Base-by-base conservation (phyloP, 2,329 filamentous ascomycete species). In the Fusarium falciforme region DNA sequence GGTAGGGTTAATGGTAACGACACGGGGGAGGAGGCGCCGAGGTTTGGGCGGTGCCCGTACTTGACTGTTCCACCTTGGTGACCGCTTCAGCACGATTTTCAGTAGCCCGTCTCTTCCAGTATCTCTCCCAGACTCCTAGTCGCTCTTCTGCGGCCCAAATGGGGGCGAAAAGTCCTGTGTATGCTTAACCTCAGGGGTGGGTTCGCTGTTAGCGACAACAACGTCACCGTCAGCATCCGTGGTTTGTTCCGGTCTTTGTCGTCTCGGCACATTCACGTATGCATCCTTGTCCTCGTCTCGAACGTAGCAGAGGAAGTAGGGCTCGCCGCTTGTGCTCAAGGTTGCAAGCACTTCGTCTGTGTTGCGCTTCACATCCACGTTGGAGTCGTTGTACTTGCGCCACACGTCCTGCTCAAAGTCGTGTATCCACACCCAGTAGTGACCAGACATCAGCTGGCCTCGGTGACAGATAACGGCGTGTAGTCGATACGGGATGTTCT, bases 361-460 rank as follows among this genome's bases (percentile, higher is more conserved):
- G 77, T 93, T 89, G 29, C 91, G 88, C 67, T 88, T 86, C 72
- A 93, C 90, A 4, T 90, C 92, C 27, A 99, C 95, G 17, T 88
- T 88, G 63, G 93, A 92, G 79, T 99, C 96, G 80, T 99, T 99
- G 86, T 98, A 99, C 79, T 94, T 94, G 66, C 95, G 92, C 95
- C 96, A 99, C 22, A 95, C 86, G 47, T 90, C 89, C 55, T 90
- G 89, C 73, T 92, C 89, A 81, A 97, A 97, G 84, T 98, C 96
- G 79, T 92, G 93, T 73, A 99, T 97, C 89, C 95, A 98, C 52
- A 98, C 94, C 92, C 94, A 98, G 84, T 98, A 99, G 82, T 99
- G 96, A 0, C 96, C 96, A 54, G 92, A 92, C 52, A 87, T 89
- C 44, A 92, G 88, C 76, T 87, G 86, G 35, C 94, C 94, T 22